Evolutionary conservation across 2,329 filamentous ascomycete species (phyloP).

Genomic region (Exophiala sideris): DNA sequence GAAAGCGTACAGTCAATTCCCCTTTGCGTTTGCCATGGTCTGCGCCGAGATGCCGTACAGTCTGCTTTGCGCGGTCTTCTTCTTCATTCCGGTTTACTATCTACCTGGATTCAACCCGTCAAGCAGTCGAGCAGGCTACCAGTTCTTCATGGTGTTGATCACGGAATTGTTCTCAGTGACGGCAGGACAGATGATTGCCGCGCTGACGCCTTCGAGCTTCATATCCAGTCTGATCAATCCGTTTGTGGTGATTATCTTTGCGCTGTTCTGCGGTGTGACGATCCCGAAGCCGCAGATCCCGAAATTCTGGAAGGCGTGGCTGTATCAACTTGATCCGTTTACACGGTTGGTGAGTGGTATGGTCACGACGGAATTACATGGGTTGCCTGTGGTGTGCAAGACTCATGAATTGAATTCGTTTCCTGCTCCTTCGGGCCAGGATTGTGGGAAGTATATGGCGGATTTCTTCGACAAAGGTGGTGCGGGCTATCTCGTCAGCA

Average conservation of each 20-base stretch:
- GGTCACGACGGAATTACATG: slow-evolving; percentile 73
- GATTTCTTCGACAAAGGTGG: slow-evolving; percentile 67
- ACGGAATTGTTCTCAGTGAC: slow-evolving; percentile 83
- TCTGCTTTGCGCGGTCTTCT: slow-evolving; percentile 71
- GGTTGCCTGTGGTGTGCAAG: slow-evolving; percentile 59
- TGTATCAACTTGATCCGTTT: slow-evolving; percentile 80
- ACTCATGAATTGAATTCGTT: slow-evolving; percentile 64
- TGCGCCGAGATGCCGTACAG: slow-evolving; percentile 81
- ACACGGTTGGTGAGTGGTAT: slow-evolving; percentile 77
- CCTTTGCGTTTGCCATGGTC: slow-evolving; percentile 75
- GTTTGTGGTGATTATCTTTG: slow-evolving; percentile 76
- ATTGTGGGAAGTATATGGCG: slow-evolving; percentile 72
- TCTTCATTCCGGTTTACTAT: slow-evolving; percentile 82
- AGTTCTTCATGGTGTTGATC: slow-evolving; percentile 80
- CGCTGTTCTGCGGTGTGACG: slow-evolving; percentile 83
- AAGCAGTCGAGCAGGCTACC: slow-evolving; percentile 70
- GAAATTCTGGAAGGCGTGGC: slow-evolving; percentile 72
- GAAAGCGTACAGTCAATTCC: slow-evolving; percentile 80
- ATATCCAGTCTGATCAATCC: slow-evolving; percentile 78
- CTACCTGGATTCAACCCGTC: slow-evolving; percentile 69
- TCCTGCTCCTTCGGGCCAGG: slow-evolving; percentile 61
- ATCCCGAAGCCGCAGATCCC: slow-evolving; percentile 77
- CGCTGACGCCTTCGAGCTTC: slow-evolving; percentile 73
- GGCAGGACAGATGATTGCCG: slow-evolving; percentile 70
- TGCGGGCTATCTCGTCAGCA: slow-evolving; percentile 67